These are phyloP conservation scores for Pisolithus orientalis DNA, from an alignment of 768 basidiomycete species.

Conservation along the genomic window DNA sequence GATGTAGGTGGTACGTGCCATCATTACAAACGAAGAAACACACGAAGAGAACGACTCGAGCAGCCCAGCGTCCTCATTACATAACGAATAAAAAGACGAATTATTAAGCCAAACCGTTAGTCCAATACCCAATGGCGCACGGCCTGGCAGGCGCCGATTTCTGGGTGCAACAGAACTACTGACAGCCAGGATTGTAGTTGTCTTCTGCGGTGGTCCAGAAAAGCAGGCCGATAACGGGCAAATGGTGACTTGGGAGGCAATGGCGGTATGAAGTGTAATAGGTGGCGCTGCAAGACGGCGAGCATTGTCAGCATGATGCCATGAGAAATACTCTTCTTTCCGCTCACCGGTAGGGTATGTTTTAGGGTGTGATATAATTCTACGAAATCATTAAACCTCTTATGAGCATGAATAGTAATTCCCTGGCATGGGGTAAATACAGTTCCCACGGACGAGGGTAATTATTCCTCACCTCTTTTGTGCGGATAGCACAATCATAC, in stretches of 20 bases:
- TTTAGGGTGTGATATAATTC: conserved; percentile 44
- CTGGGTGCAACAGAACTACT: conserved; percentile 59
- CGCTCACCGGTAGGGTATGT: conserved; percentile 44
- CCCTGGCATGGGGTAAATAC: conserved; percentile 29
- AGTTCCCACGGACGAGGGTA: not conserved
- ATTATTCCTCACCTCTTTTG: conserved; percentile 43
- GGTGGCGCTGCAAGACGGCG: conserved; percentile 30
- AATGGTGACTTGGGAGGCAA: conserved; percentile 68
- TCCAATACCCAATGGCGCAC: conserved; percentile 60
- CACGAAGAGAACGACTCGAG: not conserved
- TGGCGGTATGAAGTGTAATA: conserved; percentile 43
- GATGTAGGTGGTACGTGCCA: no score
- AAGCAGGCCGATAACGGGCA: conserved; percentile 58
- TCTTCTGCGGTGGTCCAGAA: conserved; percentile 57
- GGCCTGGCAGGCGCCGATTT: conserved; percentile 55
- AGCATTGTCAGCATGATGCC: not conserved
- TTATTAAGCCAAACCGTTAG: conserved; percentile 7
- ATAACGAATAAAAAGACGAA: not conserved
- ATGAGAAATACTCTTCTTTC: conserved; percentile 11
- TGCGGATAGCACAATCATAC: conserved; percentile 65
- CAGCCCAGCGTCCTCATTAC: not conserved
- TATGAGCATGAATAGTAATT: conserved; percentile 58
- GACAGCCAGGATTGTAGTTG: conserved; percentile 64
- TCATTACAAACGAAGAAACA: not conserved
- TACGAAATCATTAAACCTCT: conserved; percentile 62